Base-by-base conservation (phyloP, 1,139 yeast genomes). In the Nakaseomyces uthaithaninus region DNA sequence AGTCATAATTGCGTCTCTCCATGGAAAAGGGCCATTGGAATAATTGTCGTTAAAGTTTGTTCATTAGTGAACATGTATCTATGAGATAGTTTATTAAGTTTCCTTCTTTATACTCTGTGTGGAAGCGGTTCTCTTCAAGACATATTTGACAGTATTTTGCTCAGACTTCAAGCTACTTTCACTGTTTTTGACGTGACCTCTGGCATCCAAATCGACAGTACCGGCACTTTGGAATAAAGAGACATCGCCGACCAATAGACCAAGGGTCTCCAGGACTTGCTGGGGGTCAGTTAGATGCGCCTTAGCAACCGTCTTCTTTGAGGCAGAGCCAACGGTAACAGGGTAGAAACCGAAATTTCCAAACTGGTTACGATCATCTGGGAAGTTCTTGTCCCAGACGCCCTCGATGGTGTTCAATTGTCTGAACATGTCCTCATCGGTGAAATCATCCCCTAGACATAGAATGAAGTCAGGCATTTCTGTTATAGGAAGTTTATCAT, bases 341-440 rank as follows among this genome's bases (percentile, higher is more conserved):
- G 97, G 89, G 58, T 80, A 89, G 17, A 84, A 68, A 2, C 91
- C 91, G 53, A 71, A 77, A 31, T 69, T 61, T 8, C 74, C 76
- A 52, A 67, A 71, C 22, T 60, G 53, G 52, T 74, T 71, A 42
- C 59, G 63, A 7, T 72, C 69, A 14, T 51, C 52, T 2, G 60
- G 56, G 33, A 45, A 49, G 22, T 51, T 52, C 20, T 53, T 47
- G 15, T 51, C 50, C 68, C 68, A 80, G 25, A 64, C 61, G 2
- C 60, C 56, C 50, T 80, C 87, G 48, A 81, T 74, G 3, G 66
- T 67, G 45, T 76, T 72, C 51, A 91, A 66, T 19, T 91, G 80
- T 45, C 69, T 71, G 62, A 91, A 91, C 99, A 91, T 91, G 58
- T 91, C 98, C 62, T 91, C 99, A 62, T 91, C 99, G 0, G 99